These are phyloP conservation scores for Dioscorea dumetorum DNA, from an alignment of 106 monocot species.

Conservation along the genomic window DNA sequence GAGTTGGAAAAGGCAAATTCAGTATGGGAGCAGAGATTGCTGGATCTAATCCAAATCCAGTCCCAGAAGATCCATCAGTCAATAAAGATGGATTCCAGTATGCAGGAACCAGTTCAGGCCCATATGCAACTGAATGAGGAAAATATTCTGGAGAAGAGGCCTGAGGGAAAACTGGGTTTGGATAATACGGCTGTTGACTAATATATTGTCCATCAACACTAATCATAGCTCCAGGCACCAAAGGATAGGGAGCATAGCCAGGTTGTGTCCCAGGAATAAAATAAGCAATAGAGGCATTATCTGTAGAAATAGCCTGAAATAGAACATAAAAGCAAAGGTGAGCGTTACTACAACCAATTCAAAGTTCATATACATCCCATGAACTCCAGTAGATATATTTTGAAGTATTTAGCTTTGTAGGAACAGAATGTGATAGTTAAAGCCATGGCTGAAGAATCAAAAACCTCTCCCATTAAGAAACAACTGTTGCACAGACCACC, in stretches of 20 bases:
- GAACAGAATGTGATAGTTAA: no score
- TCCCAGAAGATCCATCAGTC: constrained; percentile 22
- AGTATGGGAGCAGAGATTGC: constrained; percentile 18
- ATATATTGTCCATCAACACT: constrained; percentile 64
- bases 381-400: no score
- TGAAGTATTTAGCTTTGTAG: no score
- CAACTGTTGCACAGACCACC: no score
- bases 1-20: constrained; percentile 32
- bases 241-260: constrained; percentile 41
- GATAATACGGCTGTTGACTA: constrained; percentile 41
- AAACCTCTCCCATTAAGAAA: no score
- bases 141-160: constrained; percentile 39
- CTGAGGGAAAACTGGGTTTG: constrained; percentile 30
- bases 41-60: constrained; percentile 22
- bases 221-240: constrained; percentile 32
- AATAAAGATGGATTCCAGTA: constrained; percentile 50
- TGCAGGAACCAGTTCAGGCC: constrained; percentile 40
- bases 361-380: no score
- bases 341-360: no score
- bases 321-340: neutral
- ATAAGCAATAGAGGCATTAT: constrained; percentile 55
- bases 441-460: no score
- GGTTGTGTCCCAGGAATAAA: constrained; percentile 47
- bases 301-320: constrained; percentile 56
- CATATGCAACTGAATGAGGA: constrained; percentile 53